Percentiles rank a stretch among this genome's conserved stretches.
Evolutionary conservation across 2,329 filamentous ascomycete species (phyloP).

Genomic region (Aspergillus sojae): DNA sequence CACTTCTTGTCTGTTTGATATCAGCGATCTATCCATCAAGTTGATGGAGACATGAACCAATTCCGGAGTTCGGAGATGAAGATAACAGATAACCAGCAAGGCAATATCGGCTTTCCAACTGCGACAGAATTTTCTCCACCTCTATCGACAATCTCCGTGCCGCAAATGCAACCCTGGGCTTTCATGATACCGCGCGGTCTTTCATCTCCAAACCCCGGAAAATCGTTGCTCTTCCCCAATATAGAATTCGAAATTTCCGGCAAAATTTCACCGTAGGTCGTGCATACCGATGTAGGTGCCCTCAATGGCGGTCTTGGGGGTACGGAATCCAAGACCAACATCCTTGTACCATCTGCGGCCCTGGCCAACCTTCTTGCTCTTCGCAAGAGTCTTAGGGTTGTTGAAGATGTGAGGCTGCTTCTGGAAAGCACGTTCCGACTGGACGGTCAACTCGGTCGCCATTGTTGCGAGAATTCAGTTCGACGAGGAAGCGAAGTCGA

Average conservation of each 20-base stretch:
- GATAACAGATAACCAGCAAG: slow-evolving; percentile 5
- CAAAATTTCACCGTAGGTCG: slow-evolving; percentile 29
- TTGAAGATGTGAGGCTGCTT: slow-evolving; percentile 99
- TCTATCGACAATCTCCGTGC: slow-evolving; percentile 4
- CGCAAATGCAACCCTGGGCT: not conserved
- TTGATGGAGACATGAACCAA: slow-evolving; percentile 4
- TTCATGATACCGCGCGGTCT: slow-evolving; percentile 6
- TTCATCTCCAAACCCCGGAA: slow-evolving; percentile 21
- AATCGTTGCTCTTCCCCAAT: slow-evolving; percentile 16
- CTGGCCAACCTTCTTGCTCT: slow-evolving; percentile 80
- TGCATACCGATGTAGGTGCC: slow-evolving; percentile 97
- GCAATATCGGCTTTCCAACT: not conserved
- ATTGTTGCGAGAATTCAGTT: slow-evolving; percentile 67
- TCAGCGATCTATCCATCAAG: slow-evolving; percentile 28
- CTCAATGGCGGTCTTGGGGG: slow-evolving; percentile 98
- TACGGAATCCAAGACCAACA: slow-evolving; percentile 98
- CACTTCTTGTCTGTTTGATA: slow-evolving; percentile 92
- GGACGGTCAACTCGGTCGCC: slow-evolving; percentile 98
- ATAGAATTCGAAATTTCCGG: slow-evolving; percentile 21
- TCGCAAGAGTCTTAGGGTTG: slow-evolving; percentile 91
- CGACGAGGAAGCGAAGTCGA: slow-evolving; percentile 45
- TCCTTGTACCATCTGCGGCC: slow-evolving; percentile 99
- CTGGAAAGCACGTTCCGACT: slow-evolving; percentile 99
- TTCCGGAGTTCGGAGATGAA: slow-evolving; percentile 19
- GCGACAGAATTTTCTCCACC: not conserved